phyloP scores from a whole-genome alignment of 345 rosid species.

The Hypericum perforatum region DNA sequence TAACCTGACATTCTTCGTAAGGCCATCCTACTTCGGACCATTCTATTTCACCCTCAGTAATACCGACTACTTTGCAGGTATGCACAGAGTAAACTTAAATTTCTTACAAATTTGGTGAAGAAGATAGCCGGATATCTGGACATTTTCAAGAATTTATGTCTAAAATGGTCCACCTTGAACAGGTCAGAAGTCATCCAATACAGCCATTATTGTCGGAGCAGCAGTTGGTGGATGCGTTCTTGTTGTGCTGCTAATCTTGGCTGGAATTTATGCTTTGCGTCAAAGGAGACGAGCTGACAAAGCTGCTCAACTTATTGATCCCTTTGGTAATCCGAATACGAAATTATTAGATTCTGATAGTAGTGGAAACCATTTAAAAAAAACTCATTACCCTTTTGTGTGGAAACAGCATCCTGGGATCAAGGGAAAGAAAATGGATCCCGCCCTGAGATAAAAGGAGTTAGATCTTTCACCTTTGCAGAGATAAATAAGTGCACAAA shows the following conservation, averaged over 20 bases:
- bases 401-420: constrained; percentile 9
- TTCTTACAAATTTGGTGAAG: too few species aligned
- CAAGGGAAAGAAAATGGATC: neutral
- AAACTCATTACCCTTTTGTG: too few species aligned
- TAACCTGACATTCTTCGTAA: constrained; percentile 5
- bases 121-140: too few species aligned
- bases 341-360: too few species aligned
- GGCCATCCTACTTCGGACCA: constrained; percentile 52
- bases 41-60: constrained; percentile 30
- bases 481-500: constrained; percentile 7
- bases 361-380: too few species aligned
- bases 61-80: neutral
- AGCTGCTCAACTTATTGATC: neutral
- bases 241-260: neutral
- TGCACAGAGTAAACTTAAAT: too few species aligned
- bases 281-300: constrained; percentile 3
- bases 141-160: too few species aligned
- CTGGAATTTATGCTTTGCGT: constrained; percentile 7
- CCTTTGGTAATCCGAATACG: neutral
- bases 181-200: constrained; percentile 2
- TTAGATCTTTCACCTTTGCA: constrained; percentile 4
- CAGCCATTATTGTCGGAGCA: constrained; percentile 6
- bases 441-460: constrained; percentile 1
- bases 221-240: constrained; percentile 5
- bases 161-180: too few species aligned